phyloP scores from a whole-genome alignment of 352 stramenopile genomes.

The Phytopythium chamaehyphon region DNA sequence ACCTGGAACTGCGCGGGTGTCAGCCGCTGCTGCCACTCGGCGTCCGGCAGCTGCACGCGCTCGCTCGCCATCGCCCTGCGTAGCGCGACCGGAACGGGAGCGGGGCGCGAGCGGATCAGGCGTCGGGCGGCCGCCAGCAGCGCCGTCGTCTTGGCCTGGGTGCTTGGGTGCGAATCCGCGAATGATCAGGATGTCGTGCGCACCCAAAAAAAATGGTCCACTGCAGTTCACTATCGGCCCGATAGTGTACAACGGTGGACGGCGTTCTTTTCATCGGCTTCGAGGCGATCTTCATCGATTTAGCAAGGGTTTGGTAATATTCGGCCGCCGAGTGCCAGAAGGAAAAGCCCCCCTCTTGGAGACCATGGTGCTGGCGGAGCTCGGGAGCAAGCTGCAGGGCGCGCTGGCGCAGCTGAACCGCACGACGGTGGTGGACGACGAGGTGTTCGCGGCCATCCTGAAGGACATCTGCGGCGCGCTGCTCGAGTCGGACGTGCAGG shows the following conservation, averaged over 20 bases:
- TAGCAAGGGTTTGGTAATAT: too few species aligned
- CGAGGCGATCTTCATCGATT: too few species aligned
- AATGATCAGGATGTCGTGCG: too few species aligned
- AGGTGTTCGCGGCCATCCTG: slow-evolving; percentile 84
- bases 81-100: neutral
- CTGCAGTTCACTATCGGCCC: too few species aligned
- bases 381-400: slow-evolving; percentile 84
- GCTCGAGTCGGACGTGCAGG: slow-evolving; percentile 88
- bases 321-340: too few species aligned
- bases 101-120: neutral
- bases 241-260: too few species aligned
- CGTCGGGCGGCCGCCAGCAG: neutral
- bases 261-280: too few species aligned
- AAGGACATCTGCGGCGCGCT: slow-evolving; percentile 91
- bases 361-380: slow-evolving; percentile 89
- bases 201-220: too few species aligned
- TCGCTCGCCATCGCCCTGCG: slow-evolving; percentile 10
- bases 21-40: slow-evolving; percentile 82
- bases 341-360: neutral
- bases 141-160: neutral
- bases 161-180: too few species aligned
- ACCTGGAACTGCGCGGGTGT: slow-evolving; percentile 80
- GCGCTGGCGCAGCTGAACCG: slow-evolving; percentile 87
- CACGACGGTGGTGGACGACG: slow-evolving; percentile 87
- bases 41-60: slow-evolving; percentile 45